These are phyloP conservation scores for Scutellaria barbata DNA, from an alignment of 257 asterid genomes.

Conservation along the genomic window DNA sequence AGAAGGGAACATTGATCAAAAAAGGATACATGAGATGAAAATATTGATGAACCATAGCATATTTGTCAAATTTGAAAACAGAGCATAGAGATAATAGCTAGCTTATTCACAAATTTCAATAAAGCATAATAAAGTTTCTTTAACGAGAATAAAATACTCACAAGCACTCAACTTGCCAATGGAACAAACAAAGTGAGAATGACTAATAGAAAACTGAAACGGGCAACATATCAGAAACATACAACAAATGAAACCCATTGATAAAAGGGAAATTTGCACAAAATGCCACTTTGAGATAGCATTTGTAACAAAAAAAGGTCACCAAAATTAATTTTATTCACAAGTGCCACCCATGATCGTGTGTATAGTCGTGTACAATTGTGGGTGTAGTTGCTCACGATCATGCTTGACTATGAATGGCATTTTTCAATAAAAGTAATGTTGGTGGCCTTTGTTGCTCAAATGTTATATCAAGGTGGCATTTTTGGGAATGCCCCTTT, in stretches of 20 bases:
- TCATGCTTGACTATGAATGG: too few species aligned
- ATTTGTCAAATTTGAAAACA: background rate
- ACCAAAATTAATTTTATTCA: too few species aligned
- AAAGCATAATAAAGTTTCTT: background rate
- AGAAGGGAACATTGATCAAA: background rate
- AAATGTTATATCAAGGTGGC: too few species aligned
- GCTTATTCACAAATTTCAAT: background rate
- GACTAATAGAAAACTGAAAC: background rate
- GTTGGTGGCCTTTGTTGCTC: too few species aligned
- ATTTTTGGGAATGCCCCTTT: background rate
- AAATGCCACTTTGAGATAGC: too few species aligned
- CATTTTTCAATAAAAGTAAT: too few species aligned
- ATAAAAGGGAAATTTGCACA: background rate
- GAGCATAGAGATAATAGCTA: constrained; percentile 6
- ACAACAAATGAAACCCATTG: background rate
- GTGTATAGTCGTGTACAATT: too few species aligned
- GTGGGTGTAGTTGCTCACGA: too few species aligned
- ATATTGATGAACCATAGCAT: constrained; percentile 18
- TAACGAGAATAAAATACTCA: background rate
- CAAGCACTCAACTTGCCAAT: constrained; percentile 3
- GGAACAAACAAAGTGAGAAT: constrained; percentile 5
- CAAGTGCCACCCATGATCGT: too few species aligned
- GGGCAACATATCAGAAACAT: background rate
- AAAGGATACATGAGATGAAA: background rate
- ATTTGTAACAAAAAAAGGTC: too few species aligned